phyloP scores from a whole-genome alignment of 768 basidiomycete species.

The Hygrophoropsis aurantiaca region DNA sequence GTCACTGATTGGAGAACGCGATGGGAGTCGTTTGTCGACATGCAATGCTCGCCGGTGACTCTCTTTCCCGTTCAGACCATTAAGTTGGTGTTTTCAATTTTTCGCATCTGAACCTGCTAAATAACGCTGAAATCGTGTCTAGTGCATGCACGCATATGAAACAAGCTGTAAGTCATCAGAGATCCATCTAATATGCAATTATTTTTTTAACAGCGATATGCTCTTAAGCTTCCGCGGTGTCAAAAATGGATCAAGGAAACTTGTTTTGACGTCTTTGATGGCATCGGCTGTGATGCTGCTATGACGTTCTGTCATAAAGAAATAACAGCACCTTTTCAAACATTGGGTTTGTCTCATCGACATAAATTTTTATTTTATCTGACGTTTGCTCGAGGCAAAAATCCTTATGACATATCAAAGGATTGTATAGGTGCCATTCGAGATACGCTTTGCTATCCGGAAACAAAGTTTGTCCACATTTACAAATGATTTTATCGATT shows the following conservation, averaged over 20 bases:
- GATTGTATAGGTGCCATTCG: constrained; percentile 49
- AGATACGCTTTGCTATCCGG: constrained; percentile 59
- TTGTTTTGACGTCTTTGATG: constrained; percentile 70
- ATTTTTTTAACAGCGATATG: too few species aligned
- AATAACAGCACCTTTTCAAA: constrained; percentile 23
- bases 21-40: constrained; percentile 46
- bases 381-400: constrained; percentile 34
- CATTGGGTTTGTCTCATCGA: constrained; percentile 14
- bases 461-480: constrained; percentile 37
- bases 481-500: too few species aligned
- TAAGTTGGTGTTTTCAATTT: constrained; percentile 24
- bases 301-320: constrained; percentile 63
- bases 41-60: constrained; percentile 55
- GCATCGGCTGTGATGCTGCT: constrained; percentile 67
- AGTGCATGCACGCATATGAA: constrained; percentile 46
- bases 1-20: constrained; percentile 39
- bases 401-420: constrained; percentile 71
- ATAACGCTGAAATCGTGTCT: background rate
- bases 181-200: too few species aligned
- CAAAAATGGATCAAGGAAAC: constrained; percentile 51
- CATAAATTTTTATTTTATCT: background rate
- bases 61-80: constrained; percentile 48
- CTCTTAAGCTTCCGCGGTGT: constrained; percentile 65
- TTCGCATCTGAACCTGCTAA: constrained; percentile 7
- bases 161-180: constrained; percentile 28